Evolutionary conservation across 2,329 filamentous ascomycete genomes (phyloP).

Genomic region (Saccharata proteae): DNA sequence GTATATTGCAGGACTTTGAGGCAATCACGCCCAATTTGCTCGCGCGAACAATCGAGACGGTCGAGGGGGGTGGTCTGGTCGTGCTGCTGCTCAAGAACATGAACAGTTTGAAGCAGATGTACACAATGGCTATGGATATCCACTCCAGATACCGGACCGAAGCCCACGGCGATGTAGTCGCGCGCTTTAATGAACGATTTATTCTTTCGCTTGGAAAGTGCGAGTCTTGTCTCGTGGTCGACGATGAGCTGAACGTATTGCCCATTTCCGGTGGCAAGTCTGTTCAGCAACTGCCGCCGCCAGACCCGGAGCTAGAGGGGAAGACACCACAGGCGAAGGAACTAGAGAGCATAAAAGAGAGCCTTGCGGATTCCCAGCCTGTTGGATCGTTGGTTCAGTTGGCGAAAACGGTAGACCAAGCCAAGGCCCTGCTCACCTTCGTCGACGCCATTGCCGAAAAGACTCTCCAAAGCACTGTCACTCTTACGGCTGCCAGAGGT

Average conservation of each 20-base stretch:
- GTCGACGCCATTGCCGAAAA: slow-evolving; percentile 95
- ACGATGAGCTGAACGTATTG: slow-evolving; percentile 94
- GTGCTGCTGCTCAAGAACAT: slow-evolving; percentile 88
- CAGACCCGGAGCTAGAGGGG: slow-evolving; percentile 60
- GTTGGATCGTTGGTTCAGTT: slow-evolving; percentile 74
- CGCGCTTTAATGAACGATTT: slow-evolving; percentile 95
- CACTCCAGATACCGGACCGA: slow-evolving; percentile 95
- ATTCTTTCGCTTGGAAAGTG: slow-evolving; percentile 92
- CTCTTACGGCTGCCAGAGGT: slow-evolving; percentile 84
- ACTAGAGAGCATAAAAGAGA: slow-evolving; percentile 77
- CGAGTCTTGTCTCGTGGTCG: slow-evolving; percentile 86
- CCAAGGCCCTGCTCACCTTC: slow-evolving; percentile 92
- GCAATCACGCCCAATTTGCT: slow-evolving; percentile 94
- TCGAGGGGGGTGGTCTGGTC: slow-evolving; percentile 89
- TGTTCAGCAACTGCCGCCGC: slow-evolving; percentile 69
- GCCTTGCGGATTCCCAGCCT: slow-evolving; percentile 71
- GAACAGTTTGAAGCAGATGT: slow-evolving; percentile 93
- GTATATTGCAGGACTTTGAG: slow-evolving; percentile 95
- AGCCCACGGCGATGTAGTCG: slow-evolving; percentile 86
- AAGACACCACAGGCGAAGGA: slow-evolving; percentile 60
- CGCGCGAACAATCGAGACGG: slow-evolving; percentile 89
- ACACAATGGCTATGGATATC: slow-evolving; percentile 94
- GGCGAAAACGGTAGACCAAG: slow-evolving; percentile 86
- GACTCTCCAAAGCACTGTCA: slow-evolving; percentile 84
- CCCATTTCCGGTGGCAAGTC: slow-evolving; percentile 93